Percentiles rank a stretch among this genome's conserved stretches.
Conservation (phyloP, 1,284 basidiomycete genomes). For the Apiotrichum sp. region DNA sequence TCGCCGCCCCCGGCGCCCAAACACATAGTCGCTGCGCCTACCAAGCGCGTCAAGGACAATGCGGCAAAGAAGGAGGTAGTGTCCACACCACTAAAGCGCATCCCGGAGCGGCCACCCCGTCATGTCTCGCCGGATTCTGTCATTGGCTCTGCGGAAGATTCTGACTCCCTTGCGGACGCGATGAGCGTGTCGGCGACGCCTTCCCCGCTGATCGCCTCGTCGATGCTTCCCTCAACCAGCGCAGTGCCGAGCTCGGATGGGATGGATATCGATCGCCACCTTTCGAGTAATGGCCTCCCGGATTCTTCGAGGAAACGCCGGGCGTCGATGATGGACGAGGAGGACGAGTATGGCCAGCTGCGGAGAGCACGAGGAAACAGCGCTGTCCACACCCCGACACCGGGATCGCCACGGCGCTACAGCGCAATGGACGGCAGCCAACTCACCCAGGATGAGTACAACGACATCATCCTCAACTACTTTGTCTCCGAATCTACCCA, state of each 20-base stretch:
- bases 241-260: slow-evolving; percentile 9
- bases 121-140: slow-evolving; percentile 18
- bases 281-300: slow-evolving; percentile 7
- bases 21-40: slow-evolving; percentile 69
- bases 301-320: slow-evolving; percentile 26
- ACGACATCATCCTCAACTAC: slow-evolving; percentile 95
- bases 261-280: slow-evolving; percentile 13
- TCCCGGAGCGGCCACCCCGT: slow-evolving; percentile 9
- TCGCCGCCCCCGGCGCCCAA: slow-evolving; percentile 96
- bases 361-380: slow-evolving; percentile 33
- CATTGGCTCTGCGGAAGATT: slow-evolving; percentile 6
- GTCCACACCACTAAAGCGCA: slow-evolving; percentile 26
- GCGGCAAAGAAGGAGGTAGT: slow-evolving; percentile 23
- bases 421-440: slow-evolving; percentile 17
- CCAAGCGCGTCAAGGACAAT: slow-evolving; percentile 47
- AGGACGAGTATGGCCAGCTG: slow-evolving; percentile 34
- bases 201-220: slow-evolving; percentile 13
- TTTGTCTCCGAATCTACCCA: slow-evolving; percentile 97
- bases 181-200: slow-evolving; percentile 23
- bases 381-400: slow-evolving; percentile 41
- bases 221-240: slow-evolving; percentile 5
- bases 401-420: slow-evolving; percentile 17
- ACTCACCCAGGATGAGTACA: slow-evolving; percentile 57
- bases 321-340: slow-evolving; percentile 38
- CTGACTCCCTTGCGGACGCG: slow-evolving; percentile 11